Percentiles rank a stretch among this genome's conserved stretches.
phyloP scores from a whole-genome alignment of 805 yeast genomes.

The Schwanniomyces vanrijiae region DNA sequence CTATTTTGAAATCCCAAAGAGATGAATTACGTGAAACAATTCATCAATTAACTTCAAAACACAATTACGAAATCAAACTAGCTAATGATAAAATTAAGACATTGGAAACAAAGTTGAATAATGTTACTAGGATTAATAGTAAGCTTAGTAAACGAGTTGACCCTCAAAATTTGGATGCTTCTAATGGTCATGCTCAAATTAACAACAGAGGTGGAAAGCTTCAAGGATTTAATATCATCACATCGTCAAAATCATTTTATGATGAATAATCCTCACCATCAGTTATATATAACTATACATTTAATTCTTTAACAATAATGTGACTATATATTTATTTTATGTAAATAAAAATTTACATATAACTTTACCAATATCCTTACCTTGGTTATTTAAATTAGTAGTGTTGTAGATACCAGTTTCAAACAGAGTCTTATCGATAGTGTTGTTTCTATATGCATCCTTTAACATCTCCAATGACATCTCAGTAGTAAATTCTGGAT shows the following conservation, averaged over 20 bases:
- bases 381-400: slow-evolving; percentile 37
- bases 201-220: slow-evolving; percentile 32
- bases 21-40: slow-evolving; percentile 44
- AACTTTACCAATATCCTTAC: slow-evolving; percentile 35
- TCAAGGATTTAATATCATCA: slow-evolving; percentile 39
- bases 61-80: slow-evolving; percentile 33
- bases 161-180: neutral
- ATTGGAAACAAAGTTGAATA: slow-evolving; percentile 29
- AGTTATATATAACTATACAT: neutral
- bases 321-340: neutral
- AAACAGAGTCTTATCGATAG: slow-evolving; percentile 23
- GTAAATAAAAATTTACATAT: slow-evolving; percentile 28
- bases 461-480: slow-evolving; percentile 25
- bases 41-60: slow-evolving; percentile 35
- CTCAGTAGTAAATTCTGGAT: slow-evolving; percentile 70
- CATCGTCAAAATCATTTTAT: slow-evolving; percentile 28
- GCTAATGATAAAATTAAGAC: slow-evolving; percentile 35
- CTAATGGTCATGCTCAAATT: slow-evolving; percentile 1
- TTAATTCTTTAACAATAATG: neutral
- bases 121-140: slow-evolving; percentile 32
- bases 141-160: slow-evolving; percentile 28
- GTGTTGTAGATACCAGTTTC: slow-evolving; percentile 30
- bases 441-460: slow-evolving; percentile 12
- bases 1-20: slow-evolving; percentile 28
- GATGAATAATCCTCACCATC: slow-evolving; percentile 9